Percentiles rank a stretch among this genome's conserved stretches.
These are phyloP conservation scores for Monascus purpureus DNA, from an alignment of 495 filamentous ascomycete species.

Conservation along the genomic window DNA sequence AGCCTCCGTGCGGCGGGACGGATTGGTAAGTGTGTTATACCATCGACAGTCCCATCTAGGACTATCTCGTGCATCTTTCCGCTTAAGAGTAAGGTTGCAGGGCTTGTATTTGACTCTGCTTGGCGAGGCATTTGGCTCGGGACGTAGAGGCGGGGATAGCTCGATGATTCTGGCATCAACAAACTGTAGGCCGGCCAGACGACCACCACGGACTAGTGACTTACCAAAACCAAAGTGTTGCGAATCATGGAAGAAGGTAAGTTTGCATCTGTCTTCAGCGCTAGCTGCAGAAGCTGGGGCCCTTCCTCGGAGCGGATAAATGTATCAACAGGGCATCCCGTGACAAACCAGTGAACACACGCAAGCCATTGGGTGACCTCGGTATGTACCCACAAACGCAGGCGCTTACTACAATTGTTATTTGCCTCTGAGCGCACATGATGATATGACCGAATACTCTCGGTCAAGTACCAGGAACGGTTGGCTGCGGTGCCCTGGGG, in stretches of 20 bases:
- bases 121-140: slow-evolving; percentile 13
- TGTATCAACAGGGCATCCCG: too few relatives aligned
- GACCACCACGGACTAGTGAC: slow-evolving; percentile 2
- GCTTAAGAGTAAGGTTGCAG: slow-evolving; percentile 17
- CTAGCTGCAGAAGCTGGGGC: slow-evolving; percentile 8
- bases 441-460: too few relatives aligned
- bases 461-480: too few relatives aligned
- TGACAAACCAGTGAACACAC: too few relatives aligned
- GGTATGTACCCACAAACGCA: too few relatives aligned
- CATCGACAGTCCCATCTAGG: slow-evolving; percentile 19
- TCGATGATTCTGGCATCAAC: slow-evolving; percentile 12
- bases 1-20: slow-evolving; percentile 6
- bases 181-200: slow-evolving; percentile 2
- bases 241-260: slow-evolving; percentile 21
- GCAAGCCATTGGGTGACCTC: too few relatives aligned
- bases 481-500: too few relatives aligned
- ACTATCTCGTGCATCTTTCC: slow-evolving; percentile 20
- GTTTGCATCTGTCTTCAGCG: slow-evolving; percentile 15
- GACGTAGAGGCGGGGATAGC: slow-evolving; percentile 18
- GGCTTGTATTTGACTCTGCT: slow-evolving; percentile 16
- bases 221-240: slow-evolving; percentile 18
- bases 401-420: too few relatives aligned
- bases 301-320: too few relatives aligned
- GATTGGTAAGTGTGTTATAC: slow-evolving; percentile 6
- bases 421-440: too few relatives aligned